A percentile compares a stretch with the other conserved stretches of the same genome.
These are phyloP conservation scores for Madurella mycetomatis DNA, from an alignment of 2,329 filamentous ascomycete genomes.

Conservation along the genomic window DNA sequence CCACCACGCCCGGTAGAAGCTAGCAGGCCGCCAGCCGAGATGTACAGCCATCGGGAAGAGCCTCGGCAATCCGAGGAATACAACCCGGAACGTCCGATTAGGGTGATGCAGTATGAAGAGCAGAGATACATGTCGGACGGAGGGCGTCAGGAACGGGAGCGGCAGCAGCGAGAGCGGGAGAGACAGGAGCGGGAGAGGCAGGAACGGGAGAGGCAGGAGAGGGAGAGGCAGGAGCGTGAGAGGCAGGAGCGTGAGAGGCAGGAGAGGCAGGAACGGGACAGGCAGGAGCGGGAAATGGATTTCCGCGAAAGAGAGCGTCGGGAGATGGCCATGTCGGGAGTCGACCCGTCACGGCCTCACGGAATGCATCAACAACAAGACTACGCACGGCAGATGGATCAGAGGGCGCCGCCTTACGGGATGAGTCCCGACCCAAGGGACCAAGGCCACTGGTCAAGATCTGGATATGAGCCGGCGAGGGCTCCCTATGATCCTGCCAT, in stretches of 20 bases:
- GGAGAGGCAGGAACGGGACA: slow-evolving; percentile 36
- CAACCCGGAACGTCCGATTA: slow-evolving; percentile 46
- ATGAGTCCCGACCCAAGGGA: slow-evolving; percentile 42
- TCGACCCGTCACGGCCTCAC: slow-evolving; percentile 42
- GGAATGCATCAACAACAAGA: slow-evolving; percentile 43
- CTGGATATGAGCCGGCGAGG: slow-evolving; percentile 40
- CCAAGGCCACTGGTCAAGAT: slow-evolving; percentile 34
- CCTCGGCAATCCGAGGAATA: slow-evolving; percentile 44
- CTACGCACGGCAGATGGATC: slow-evolving; percentile 37
- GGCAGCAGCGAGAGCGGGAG: slow-evolving; percentile 40
- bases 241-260: slow-evolving; percentile 36
- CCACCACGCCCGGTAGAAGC: slow-evolving; percentile 45
- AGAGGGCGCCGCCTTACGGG: slow-evolving; percentile 37
- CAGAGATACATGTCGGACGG: slow-evolving; percentile 47
- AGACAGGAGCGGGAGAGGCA: slow-evolving; percentile 19
- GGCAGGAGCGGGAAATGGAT: slow-evolving; percentile 38
- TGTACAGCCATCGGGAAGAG: slow-evolving; percentile 50
- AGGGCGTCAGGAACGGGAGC: slow-evolving; percentile 38
- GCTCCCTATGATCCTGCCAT: slow-evolving; percentile 41
- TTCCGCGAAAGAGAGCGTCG: slow-evolving; percentile 34
- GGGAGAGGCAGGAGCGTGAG: slow-evolving; percentile 37
- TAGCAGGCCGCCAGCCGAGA: slow-evolving; percentile 39
- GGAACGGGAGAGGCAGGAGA: too few species aligned
- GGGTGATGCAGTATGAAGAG: slow-evolving; percentile 49
- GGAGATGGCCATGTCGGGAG: slow-evolving; percentile 47